Conservation (phyloP, 345 rosid species). For the Populus deltoides region DNA sequence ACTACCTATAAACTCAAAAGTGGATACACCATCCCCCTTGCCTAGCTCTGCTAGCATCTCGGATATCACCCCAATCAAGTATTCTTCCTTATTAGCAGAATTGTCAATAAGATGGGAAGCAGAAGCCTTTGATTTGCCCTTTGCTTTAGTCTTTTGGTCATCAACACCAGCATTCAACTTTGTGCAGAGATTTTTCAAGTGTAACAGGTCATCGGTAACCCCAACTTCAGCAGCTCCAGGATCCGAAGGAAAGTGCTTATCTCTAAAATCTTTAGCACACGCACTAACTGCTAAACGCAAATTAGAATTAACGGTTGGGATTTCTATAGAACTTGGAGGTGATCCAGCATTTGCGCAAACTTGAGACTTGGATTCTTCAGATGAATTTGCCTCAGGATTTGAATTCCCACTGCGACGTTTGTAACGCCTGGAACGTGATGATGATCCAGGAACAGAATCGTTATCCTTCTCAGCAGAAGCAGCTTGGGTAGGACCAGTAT, state of each 20-base stretch:
- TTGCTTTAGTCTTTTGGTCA: conserved; percentile 77
- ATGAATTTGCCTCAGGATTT: conserved; percentile 59
- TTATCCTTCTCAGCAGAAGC: conserved; percentile 71
- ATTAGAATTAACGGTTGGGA: conserved; percentile 62
- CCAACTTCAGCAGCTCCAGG: conserved; percentile 76
- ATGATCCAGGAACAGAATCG: conserved; percentile 58
- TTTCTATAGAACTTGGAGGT: conserved; percentile 63
- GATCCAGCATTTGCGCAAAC: conserved; percentile 54
- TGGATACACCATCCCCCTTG: conserved; percentile 98
- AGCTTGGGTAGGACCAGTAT: conserved; percentile 37
- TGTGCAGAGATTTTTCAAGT: conserved; percentile 73
- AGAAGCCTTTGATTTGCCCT: conserved; percentile 83
- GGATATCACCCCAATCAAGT: conserved; percentile 67
- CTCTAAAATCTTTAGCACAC: conserved; percentile 86
- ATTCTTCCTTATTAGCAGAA: conserved; percentile 73
- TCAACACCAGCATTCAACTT: conserved; percentile 74
- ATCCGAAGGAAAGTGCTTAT: conserved; percentile 76
- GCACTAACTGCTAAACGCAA: conserved; percentile 72
- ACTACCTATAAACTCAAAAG: conserved; percentile 97
- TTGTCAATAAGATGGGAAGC: conserved; percentile 50
- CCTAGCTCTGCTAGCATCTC: conserved; percentile 84
- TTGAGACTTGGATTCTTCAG: conserved; percentile 63
- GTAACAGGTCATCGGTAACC: conserved; percentile 90
- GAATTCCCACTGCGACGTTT: conserved; percentile 73
- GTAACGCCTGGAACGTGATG: conserved; percentile 85